Evolutionary conservation across 495 filamentous ascomycete species (phyloP).

Genomic region (Penicillium ucsense): DNA sequence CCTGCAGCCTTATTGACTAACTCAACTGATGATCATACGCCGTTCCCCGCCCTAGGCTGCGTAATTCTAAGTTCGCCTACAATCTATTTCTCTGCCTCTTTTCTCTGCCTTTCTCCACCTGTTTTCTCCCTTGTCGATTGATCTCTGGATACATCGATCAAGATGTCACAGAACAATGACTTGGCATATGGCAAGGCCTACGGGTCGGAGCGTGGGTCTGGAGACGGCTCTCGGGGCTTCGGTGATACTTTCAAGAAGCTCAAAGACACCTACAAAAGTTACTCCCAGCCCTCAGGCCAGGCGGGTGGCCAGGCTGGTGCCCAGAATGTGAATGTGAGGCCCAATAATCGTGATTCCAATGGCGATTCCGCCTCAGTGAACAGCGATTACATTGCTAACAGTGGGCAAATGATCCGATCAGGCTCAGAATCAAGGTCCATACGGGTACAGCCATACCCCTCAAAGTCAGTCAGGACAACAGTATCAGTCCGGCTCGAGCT

Average conservation of each 20-base stretch:
- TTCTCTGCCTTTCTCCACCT: background rate
- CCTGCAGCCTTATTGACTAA: too few relatives aligned
- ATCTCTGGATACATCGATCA: background rate
- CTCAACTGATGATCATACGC: too few relatives aligned
- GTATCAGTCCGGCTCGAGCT: constrained; percentile 1
- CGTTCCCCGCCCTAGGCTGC: constrained; percentile 7
- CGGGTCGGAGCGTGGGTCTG: constrained; percentile 18
- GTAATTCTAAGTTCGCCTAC: background rate
- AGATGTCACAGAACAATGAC: constrained; percentile 39
- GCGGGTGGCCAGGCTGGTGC: constrained; percentile 10
- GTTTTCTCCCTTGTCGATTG: background rate
- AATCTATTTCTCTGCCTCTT: background rate
- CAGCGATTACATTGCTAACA: too few relatives aligned
- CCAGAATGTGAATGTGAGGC: constrained; percentile 4
- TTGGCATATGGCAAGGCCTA: constrained; percentile 51
- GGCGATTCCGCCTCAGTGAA: too few relatives aligned
- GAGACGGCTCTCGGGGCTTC: constrained; percentile 38
- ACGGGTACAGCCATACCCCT: constrained; percentile 6
- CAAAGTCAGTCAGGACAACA: background rate
- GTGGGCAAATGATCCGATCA: background rate
- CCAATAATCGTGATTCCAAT: background rate
- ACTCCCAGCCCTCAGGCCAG: constrained; percentile 13
- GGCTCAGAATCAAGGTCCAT: constrained; percentile 9
- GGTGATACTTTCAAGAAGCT: constrained; percentile 45
- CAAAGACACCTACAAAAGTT: constrained; percentile 33